Evolutionary conservation across 2,329 filamentous ascomycete genomes (phyloP).

Genomic region (Thelonectria olida): DNA sequence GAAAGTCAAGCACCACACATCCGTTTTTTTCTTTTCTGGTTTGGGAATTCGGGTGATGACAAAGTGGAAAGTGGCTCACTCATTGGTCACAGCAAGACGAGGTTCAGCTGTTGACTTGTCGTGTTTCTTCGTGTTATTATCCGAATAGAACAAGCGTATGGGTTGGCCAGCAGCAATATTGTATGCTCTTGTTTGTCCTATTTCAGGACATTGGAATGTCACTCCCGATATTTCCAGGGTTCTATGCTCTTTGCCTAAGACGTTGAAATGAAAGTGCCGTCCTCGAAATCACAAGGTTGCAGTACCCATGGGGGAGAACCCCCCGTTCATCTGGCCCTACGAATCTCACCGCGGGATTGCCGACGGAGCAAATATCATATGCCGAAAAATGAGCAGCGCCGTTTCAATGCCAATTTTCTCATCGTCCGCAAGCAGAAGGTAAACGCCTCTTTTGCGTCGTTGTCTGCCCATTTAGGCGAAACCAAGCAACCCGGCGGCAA

Average conservation of each 20-base stretch:
- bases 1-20: background rate
- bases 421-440: background rate
- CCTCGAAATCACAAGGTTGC: too few relatives aligned
- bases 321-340: conserved; percentile 1
- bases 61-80: background rate
- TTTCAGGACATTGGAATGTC: background rate
- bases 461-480: conserved; percentile 5
- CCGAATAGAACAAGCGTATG: too few relatives aligned
- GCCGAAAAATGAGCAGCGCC: background rate
- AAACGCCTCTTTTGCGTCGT: conserved; percentile 4
- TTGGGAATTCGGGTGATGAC: background rate
- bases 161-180: background rate
- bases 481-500: background rate
- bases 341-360: conserved; percentile 9
- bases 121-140: background rate
- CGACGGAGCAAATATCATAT: conserved; percentile 8
- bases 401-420: background rate
- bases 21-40: background rate
- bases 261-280: conserved; percentile 12
- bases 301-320: background rate
- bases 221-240: background rate
- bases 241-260: background rate
- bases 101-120: too few relatives aligned
- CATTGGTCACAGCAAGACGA: background rate
- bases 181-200: background rate